These are phyloP conservation scores for Kwoniella botswanensis DNA, from an alignment of 768 basidiomycete genomes.

Conservation along the genomic window DNA sequence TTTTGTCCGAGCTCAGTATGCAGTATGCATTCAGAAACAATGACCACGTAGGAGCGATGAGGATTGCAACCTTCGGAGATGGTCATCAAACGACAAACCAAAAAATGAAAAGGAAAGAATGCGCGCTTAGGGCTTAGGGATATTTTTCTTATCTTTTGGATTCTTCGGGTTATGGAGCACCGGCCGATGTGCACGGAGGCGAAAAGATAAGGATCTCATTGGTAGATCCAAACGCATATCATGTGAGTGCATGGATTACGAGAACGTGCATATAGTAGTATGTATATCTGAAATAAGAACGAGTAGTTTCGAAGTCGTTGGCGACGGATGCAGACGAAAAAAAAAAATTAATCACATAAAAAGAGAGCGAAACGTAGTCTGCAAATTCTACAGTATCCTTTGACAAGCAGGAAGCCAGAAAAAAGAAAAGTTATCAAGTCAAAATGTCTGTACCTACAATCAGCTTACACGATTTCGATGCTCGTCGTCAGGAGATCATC, in stretches of 20 bases:
- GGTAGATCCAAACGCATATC: neutral
- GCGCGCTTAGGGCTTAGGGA: neutral
- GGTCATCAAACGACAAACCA: too few relatives aligned
- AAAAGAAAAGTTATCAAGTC: neutral
- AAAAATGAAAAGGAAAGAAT: too few relatives aligned
- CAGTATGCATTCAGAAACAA: neutral
- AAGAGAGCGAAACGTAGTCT: too few relatives aligned
- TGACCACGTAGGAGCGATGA: too few relatives aligned
- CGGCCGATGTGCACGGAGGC: too few relatives aligned
- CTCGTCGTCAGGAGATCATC: constrained; percentile 46
- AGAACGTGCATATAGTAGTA: neutral
- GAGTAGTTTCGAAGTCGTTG: too few relatives aligned
- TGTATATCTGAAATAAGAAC: neutral
- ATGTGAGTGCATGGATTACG: neutral
- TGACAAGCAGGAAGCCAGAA: neutral
- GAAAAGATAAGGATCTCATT: neutral
- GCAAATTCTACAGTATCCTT: too few relatives aligned
- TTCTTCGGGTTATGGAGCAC: too few relatives aligned
- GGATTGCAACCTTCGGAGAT: too few relatives aligned
- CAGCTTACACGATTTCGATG: constrained; percentile 45
- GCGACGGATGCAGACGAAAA: neutral
- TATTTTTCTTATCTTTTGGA: too few relatives aligned
- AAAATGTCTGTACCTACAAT: constrained; percentile 40
- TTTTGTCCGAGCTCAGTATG: neutral
- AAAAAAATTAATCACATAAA: neutral